Base-by-base conservation (phyloP, 441 rosid genomes). In the Populus hybrid region DNA sequence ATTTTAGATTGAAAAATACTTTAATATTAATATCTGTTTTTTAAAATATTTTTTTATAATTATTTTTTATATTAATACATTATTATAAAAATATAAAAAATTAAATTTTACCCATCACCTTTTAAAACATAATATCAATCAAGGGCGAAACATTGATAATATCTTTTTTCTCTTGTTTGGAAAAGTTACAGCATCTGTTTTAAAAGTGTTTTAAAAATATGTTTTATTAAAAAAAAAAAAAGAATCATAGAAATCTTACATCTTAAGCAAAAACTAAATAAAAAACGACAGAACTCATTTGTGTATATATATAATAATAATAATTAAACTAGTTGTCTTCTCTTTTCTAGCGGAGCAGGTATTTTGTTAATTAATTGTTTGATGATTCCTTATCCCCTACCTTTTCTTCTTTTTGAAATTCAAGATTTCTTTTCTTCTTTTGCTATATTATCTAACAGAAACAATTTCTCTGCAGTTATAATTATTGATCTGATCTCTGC, bases 401-500 rank as follows among this genome's bases (percentile, higher is more conserved):
- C 50, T 7, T 50, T 76, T 40, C 50, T 40, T 40, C 50, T 0
- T 40, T 14, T 21, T n/a, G 6, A 3, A 16, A 28, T 36, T 9
- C 4, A 33, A 68, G 31, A 14, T 61, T 2, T 33, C 1, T 23
- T n/a, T 3, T 31, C 28, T n/a, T 6, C 35, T 8, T 59, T 61
- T 2, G 18, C 63, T 3, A 2, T 74, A 2, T 72, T 28, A 9
- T 72, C 66, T 5, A 10, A 42, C 64, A 45, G 56, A 45, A 14
- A 45, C 56, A 45, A 4, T 45, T 1, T 45, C 20, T 45, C 56
- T 45, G 4, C 64, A 7, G 28, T 28, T 26, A n/a, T 24, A 10
- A 33, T 28, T 70, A 42, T 23, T 65, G 71, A 76, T 80, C 78
- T 59, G 72, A 71, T 82, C 66, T 16, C n/a, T 56, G 7, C 9